phyloP scores from a whole-genome alignment of 1,284 basidiomycete genomes.

The Ustilago vetiveriae region DNA sequence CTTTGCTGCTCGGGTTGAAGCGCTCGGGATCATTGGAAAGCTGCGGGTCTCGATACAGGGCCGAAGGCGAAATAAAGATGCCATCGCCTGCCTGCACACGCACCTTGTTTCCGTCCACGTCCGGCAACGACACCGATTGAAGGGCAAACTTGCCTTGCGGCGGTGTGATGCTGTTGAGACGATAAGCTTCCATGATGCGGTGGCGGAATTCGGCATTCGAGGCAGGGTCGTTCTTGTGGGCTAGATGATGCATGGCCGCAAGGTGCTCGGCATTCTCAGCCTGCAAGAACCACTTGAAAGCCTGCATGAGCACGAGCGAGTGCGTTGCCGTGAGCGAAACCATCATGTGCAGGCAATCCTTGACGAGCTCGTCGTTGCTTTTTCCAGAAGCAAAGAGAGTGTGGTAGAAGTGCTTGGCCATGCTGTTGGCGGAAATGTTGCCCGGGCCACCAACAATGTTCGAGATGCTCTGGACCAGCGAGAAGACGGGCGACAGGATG shows the following conservation, averaged over 20 bases:
- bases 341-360: slow-evolving; percentile 43
- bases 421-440: slow-evolving; percentile 37
- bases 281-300: slow-evolving; percentile 40
- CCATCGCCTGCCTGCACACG: slow-evolving; percentile 35
- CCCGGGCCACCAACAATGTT: slow-evolving; percentile 44
- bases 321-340: slow-evolving; percentile 42
- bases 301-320: slow-evolving; percentile 43
- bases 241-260: slow-evolving; percentile 23
- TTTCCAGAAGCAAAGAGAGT: slow-evolving; percentile 40
- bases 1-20: slow-evolving; percentile 16
- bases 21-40: slow-evolving; percentile 29
- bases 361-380: slow-evolving; percentile 42
- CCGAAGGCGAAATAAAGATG: slow-evolving; percentile 36
- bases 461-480: slow-evolving; percentile 39
- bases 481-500: slow-evolving; percentile 33
- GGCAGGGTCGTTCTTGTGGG: slow-evolving; percentile 26
- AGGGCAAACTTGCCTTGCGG: slow-evolving; percentile 38
- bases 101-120: slow-evolving; percentile 26
- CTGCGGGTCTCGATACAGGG: slow-evolving; percentile 42
- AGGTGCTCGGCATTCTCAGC: slow-evolving; percentile 33
- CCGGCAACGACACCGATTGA: slow-evolving; percentile 21
- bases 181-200: slow-evolving; percentile 44
- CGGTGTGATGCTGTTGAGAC: slow-evolving; percentile 36
- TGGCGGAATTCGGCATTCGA: slow-evolving; percentile 34
- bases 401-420: slow-evolving; percentile 46